A percentile compares a stretch with the other conserved stretches of the same genome.
These are phyloP conservation scores for Psilocybe sp. DNA, from an alignment of 768 basidiomycete species.

Conservation along the genomic window DNA sequence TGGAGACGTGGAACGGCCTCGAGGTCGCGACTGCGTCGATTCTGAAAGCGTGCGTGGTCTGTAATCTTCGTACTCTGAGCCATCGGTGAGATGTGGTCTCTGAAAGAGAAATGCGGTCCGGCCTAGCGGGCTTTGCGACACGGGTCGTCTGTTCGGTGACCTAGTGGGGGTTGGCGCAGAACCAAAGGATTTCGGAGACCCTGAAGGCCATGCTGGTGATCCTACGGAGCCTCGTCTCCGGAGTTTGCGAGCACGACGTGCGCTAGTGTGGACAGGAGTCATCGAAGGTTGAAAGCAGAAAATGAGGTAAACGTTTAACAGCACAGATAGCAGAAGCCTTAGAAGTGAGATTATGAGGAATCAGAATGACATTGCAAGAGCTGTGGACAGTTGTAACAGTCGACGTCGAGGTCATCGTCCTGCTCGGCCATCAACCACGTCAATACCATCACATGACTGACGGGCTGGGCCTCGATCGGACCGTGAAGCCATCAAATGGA, in stretches of 20 bases:
- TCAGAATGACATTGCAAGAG: too few relatives aligned
- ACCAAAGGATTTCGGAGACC: slow-evolving; percentile 23
- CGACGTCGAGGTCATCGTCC: too few relatives aligned
- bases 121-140: slow-evolving; percentile 9
- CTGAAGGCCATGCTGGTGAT: slow-evolving; percentile 19
- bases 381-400: too few relatives aligned
- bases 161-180: slow-evolving; percentile 22
- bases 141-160: slow-evolving; percentile 26
- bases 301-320: neutral
- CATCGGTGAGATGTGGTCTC: slow-evolving; percentile 23
- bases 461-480: too few relatives aligned
- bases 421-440: too few relatives aligned
- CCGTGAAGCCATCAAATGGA: neutral
- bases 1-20: slow-evolving; percentile 24
- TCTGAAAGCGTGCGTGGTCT: slow-evolving; percentile 4
- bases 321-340: neutral
- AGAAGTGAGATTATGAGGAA: too few relatives aligned
- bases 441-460: too few relatives aligned
- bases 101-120: slow-evolving; percentile 14
- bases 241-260: slow-evolving; percentile 26
- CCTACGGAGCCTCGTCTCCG: slow-evolving; percentile 32
- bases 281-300: slow-evolving; percentile 1
- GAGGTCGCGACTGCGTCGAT: slow-evolving; percentile 10
- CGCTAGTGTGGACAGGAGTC: slow-evolving; percentile 13
- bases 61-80: slow-evolving; percentile 29